Conservation (phyloP, 768 basidiomycete species). For the Calocera cornea region DNA sequence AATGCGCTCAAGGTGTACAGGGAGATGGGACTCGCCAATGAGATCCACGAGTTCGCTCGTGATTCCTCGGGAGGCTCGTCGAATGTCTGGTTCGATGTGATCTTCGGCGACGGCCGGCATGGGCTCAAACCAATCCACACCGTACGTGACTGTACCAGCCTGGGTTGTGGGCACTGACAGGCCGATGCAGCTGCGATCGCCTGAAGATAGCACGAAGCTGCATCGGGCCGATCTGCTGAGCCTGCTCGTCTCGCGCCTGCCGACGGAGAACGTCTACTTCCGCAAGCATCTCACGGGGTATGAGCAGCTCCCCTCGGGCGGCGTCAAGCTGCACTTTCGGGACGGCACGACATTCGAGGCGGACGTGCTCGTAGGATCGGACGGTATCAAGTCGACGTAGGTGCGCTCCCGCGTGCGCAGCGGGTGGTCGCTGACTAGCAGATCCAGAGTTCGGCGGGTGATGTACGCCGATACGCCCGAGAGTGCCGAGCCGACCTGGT, state of each 20-base stretch:
- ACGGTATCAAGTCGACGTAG: constrained; percentile 3
- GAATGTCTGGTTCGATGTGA: background rate
- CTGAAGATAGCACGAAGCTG: background rate
- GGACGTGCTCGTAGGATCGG: background rate
- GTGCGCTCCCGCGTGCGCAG: background rate
- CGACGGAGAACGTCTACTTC: background rate
- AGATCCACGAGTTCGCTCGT: background rate
- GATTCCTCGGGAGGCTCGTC: background rate
- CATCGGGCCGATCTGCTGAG: background rate
- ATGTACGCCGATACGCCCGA: constrained; percentile 8
- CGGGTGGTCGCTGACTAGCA: background rate
- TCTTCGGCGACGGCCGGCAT: background rate
- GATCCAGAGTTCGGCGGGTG: background rate
- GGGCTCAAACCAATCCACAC: background rate
- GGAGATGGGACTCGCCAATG: background rate
- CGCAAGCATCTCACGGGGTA: background rate
- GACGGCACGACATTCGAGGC: background rate
- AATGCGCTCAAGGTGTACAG: background rate
- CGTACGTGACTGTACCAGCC: background rate
- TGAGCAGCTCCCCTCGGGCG: constrained; percentile 8
- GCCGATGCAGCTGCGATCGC: background rate
- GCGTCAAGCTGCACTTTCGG: constrained; percentile 19
- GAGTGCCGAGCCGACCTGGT: background rate
- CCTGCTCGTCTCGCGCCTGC: background rate
- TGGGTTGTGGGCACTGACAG: background rate